phyloP scores from a whole-genome alignment of 2,329 filamentous ascomycete species.

The Pleurostoma richardsiae region DNA sequence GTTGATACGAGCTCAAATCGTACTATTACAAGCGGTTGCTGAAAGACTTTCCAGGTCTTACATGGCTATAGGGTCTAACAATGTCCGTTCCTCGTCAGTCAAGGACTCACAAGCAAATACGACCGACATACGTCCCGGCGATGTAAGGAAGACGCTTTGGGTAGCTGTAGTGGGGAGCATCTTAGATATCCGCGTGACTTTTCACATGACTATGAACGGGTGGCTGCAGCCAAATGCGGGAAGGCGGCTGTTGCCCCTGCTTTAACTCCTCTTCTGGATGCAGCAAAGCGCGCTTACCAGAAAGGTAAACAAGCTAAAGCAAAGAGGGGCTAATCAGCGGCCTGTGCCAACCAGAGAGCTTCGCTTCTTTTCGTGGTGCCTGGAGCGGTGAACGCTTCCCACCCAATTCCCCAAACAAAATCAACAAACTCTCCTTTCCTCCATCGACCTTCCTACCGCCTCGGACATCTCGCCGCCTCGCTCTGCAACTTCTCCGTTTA shows the following conservation, averaged over 20 bases:
- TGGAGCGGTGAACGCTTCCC: slow-evolving; percentile 25
- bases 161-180: no score
- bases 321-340: slow-evolving; percentile 12
- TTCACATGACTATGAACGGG: no score
- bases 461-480: neutral
- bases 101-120: no score
- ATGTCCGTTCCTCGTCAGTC: no score
- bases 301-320: slow-evolving; percentile 27
- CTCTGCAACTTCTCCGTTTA: neutral
- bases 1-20: no score
- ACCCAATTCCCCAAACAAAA: slow-evolving; percentile 24
- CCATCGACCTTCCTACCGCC: slow-evolving; percentile 1
- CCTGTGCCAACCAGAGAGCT: slow-evolving; percentile 1
- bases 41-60: no score
- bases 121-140: no score
- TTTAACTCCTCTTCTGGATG: slow-evolving; percentile 1
- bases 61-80: no score
- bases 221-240: no score
- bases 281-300: slow-evolving; percentile 5
- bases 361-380: slow-evolving; percentile 12
- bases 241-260: neutral
- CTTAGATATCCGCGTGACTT: no score
- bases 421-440: slow-evolving; percentile 24
- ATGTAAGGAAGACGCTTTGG: no score
- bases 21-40: no score